Conservation (phyloP, 2,329 filamentous ascomycete genomes). For the Trichoderma polysporum region DNA sequence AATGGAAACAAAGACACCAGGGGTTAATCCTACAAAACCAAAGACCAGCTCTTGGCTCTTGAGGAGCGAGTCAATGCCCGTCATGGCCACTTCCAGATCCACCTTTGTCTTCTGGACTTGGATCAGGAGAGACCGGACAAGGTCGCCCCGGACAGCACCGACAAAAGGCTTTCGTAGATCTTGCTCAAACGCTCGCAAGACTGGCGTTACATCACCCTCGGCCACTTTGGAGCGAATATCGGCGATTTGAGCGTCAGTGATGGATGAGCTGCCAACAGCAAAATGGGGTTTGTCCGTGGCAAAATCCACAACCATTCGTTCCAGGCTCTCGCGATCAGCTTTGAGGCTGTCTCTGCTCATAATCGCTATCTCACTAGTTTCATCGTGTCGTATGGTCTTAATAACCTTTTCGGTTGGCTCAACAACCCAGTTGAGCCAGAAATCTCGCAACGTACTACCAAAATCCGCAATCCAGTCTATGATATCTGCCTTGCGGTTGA, state of each 20-base stretch:
- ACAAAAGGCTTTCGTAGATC: constrained; percentile 80
- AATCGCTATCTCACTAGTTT: constrained; percentile 89
- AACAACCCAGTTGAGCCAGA: constrained; percentile 95
- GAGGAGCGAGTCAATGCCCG: constrained; percentile 88
- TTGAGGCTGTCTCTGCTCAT: constrained; percentile 92
- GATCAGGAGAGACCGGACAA: constrained; percentile 87
- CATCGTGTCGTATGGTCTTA: constrained; percentile 88
- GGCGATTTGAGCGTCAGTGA: constrained; percentile 68
- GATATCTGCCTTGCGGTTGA: constrained; percentile 74
- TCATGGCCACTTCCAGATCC: constrained; percentile 93
- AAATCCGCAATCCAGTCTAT: constrained; percentile 76
- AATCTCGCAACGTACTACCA: constrained; percentile 77
- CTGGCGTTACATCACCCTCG: constrained; percentile 89
- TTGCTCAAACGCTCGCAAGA: constrained; percentile 86
- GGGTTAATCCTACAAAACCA: constrained; percentile 92
- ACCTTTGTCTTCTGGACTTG: constrained; percentile 99
- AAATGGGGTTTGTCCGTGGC: constrained; percentile 75
- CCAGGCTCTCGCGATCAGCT: constrained; percentile 86
- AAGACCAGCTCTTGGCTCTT: constrained; percentile 98
- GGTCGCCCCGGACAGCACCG: constrained; percentile 80
- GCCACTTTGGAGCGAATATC: constrained; percentile 77
- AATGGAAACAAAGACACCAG: constrained; percentile 83
- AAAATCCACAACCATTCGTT: constrained; percentile 98
- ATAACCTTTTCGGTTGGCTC: constrained; percentile 81
- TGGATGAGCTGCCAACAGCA: constrained; percentile 46